A percentile compares a stretch with the other conserved stretches of the same genome.
These are phyloP conservation scores for Tripidium arundinaceum DNA, from an alignment of 202 grass and related monocot species.

Conservation along the genomic window DNA sequence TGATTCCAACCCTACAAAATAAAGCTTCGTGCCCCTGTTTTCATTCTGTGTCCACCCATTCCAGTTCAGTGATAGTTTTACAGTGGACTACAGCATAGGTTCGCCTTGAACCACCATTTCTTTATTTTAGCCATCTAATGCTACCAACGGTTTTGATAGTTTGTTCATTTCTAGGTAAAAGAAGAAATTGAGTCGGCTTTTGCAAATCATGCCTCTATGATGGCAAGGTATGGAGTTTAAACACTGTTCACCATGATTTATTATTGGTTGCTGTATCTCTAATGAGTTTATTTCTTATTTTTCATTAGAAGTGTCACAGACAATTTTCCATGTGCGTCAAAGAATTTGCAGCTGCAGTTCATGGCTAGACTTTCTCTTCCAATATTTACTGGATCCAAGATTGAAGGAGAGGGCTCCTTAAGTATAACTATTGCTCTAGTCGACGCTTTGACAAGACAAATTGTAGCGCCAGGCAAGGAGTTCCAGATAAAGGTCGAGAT, in stretches of 20 bases:
- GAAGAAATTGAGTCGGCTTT: constrained; percentile 91
- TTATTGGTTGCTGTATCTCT: neutral
- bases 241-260: neutral
- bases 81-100: neutral
- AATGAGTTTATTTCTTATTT: constrained; percentile 33
- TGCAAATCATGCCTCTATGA: constrained; percentile 59
- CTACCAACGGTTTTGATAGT: neutral
- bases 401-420: constrained; percentile 74
- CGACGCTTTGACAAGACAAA: constrained; percentile 38
- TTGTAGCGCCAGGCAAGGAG: constrained; percentile 45
- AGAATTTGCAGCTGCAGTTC: constrained; percentile 72
- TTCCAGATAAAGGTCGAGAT: constrained; percentile 71
- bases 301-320: constrained; percentile 27
- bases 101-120: neutral
- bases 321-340: constrained; percentile 37
- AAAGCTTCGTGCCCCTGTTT: neutral
- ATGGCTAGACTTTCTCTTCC: constrained; percentile 82
- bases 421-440: constrained; percentile 55
- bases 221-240: constrained; percentile 46
- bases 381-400: constrained; percentile 86
- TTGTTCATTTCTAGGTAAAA: constrained; percentile 61
- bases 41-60: neutral
- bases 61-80: constrained; percentile 7
- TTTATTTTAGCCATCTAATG: neutral
- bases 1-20: neutral